Evolutionary conservation across 78 protist species (phyloP).

Genomic region (Trichosphaerium sp.): DNA sequence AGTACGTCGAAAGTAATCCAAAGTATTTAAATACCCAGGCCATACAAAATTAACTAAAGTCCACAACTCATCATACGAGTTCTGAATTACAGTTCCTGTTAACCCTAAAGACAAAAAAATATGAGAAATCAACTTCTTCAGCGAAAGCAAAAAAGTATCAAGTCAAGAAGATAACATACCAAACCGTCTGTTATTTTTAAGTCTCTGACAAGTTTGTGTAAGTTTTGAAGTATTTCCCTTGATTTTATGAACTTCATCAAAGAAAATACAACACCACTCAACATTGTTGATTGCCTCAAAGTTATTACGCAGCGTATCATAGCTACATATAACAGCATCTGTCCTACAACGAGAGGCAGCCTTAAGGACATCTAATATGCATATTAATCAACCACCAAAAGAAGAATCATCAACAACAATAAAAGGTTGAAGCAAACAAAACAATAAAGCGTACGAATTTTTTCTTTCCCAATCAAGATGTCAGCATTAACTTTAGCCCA

Average conservation of each 20-base stretch:
- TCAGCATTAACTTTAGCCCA: background rate
- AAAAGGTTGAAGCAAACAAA: background rate
- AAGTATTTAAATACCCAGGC: background rate
- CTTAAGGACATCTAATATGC: background rate
- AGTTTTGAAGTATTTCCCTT: background rate
- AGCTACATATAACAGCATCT: background rate
- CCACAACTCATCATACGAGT: conserved; percentile 2
- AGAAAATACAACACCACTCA: background rate
- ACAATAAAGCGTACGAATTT: background rate
- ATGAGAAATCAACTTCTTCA: background rate
- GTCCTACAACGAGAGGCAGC: background rate
- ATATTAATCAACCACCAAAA: background rate
- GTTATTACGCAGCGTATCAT: background rate
- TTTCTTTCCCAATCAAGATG: background rate
- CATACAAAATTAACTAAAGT: background rate
- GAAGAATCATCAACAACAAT: background rate
- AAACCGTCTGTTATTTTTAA: background rate
- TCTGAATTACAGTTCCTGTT: conserved; percentile 3
- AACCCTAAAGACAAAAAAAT: background rate
- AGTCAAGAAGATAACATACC: background rate
- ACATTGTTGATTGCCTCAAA: conserved; percentile 1
- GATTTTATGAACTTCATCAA: background rate
- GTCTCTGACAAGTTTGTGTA: background rate
- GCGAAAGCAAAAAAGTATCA: background rate
- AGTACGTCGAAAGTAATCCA: background rate